phyloP scores from a whole-genome alignment of 2,329 filamentous ascomycete genomes.

The Juglanconis juglandina region DNA sequence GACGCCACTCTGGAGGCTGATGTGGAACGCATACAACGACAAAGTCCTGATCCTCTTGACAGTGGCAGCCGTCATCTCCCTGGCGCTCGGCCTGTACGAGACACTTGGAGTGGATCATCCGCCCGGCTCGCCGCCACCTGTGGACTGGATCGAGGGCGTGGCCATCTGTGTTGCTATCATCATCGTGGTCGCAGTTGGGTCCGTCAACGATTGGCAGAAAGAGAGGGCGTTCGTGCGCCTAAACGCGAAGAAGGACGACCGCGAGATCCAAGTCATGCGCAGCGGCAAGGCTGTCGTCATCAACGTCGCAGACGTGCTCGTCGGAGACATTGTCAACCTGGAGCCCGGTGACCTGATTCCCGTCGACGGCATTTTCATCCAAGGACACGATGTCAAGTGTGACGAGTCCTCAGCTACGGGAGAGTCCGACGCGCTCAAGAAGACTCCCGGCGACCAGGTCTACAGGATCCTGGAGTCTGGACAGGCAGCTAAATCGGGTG shows the following conservation, averaged over 20 bases:
- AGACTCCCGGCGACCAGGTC: slow-evolving; percentile 56
- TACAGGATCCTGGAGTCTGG: slow-evolving; percentile 50
- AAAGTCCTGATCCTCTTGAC: slow-evolving; percentile 70
- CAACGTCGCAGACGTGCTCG: slow-evolving; percentile 61
- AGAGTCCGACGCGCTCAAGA: slow-evolving; percentile 67
- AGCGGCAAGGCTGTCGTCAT: slow-evolving; percentile 60
- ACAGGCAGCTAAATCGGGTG: slow-evolving; percentile 33
- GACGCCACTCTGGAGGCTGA: slow-evolving; percentile 54
- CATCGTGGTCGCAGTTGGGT: slow-evolving; percentile 59
- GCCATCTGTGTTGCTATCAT: slow-evolving; percentile 60
- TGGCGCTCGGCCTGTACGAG: slow-evolving; percentile 68
- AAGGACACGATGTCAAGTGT: slow-evolving; percentile 62
- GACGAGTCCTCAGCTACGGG: slow-evolving; percentile 69
- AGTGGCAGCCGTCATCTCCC: slow-evolving; percentile 63
- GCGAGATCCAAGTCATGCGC: slow-evolving; percentile 61
- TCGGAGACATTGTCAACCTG: slow-evolving; percentile 64
- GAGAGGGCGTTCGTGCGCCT: slow-evolving; percentile 58
- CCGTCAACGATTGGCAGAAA: slow-evolving; percentile 61
- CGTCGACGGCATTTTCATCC: slow-evolving; percentile 63
- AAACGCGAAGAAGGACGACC: slow-evolving; percentile 57
- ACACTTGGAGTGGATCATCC: slow-evolving; percentile 47
- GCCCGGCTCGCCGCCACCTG: slow-evolving; percentile 36
- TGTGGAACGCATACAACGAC: slow-evolving; percentile 71
- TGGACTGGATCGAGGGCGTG: slow-evolving; percentile 63
- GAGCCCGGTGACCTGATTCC: slow-evolving; percentile 66